Conservation (phyloP, 257 asterid genomes). For the Capsicum rhomboideum region DNA sequence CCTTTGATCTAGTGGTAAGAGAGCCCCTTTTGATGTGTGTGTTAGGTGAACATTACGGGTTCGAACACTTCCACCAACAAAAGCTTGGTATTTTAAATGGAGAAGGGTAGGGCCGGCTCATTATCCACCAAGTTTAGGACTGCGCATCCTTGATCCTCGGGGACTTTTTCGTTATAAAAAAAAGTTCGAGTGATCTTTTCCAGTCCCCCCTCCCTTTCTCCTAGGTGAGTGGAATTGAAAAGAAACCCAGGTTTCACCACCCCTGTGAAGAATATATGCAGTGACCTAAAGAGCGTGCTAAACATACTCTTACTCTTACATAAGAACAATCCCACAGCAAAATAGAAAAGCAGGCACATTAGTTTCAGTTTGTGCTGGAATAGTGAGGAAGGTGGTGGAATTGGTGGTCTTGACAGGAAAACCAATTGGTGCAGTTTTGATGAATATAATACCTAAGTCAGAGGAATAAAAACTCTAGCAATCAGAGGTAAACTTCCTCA, state of each 20-base stretch:
- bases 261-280: background rate
- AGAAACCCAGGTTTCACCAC: background rate
- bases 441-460: background rate
- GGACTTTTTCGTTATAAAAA: background rate
- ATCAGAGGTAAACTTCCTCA: background rate
- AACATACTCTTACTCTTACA: background rate
- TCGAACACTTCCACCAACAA: background rate
- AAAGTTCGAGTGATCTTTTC: background rate
- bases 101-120: background rate
- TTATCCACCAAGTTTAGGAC: background rate
- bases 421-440: background rate
- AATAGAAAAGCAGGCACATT: background rate
- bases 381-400: background rate
- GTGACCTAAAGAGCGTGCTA: background rate
- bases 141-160: background rate
- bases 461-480: background rate
- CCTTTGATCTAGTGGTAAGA: background rate
- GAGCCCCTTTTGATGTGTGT: background rate
- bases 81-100: background rate
- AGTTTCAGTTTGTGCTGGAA: background rate
- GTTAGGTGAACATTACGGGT: background rate
- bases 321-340: background rate
- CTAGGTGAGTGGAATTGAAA: background rate
- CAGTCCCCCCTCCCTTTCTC: background rate
- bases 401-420: background rate